Evolutionary conservation across 2,329 filamentous ascomycete genomes (phyloP), one percentile per base, ranked within the genome.

Genomic region (Calycina herbarum): DNA sequence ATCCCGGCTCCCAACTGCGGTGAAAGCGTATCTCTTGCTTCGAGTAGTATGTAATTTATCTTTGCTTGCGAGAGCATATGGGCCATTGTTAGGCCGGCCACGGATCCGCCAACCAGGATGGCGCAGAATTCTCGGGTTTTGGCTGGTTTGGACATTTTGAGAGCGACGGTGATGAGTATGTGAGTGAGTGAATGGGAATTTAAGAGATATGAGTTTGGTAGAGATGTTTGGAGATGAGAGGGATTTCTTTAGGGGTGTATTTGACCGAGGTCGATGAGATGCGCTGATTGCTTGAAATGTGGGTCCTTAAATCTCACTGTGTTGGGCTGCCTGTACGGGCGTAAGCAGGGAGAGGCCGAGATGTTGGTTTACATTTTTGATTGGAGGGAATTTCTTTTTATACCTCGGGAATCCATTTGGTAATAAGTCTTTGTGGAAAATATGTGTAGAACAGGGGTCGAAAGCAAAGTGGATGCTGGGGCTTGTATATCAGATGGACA

Each of bases 1-100:
- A 74, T 70, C 5, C 67, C 68, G 13, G 70, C 69, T 8, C 72
- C 73, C 3, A 69, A 33, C 15, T 72, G 66, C 1, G 69, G 69
- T 1, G 67, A 62, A 11, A 73, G 64, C 0, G 65, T 66, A 20
- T 69, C 57, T 7, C 68, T 64, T 1, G 66, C 63, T 63, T 74
- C 73, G 10, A 74, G 70, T 17, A 74, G 62, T 13, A 71, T 59
- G 59, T 69, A 74, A 48, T 71, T 56, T 29, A 74, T 73, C 6
- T 62, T 62, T 4, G 68, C 69, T 11, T 51, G 62, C 5, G 63
- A 35, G 35, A 74, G 64, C 27, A 54, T 64, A 62, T 74, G 70
- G n/a, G 72, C 69, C 2, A 73, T 58, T 0, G 69, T 69, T 1
- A 74, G 59, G 10, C 71, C 72, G 0, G 70, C 68, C 17, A 73